Evolutionary conservation across 2,329 filamentous ascomycete genomes (phyloP).

Genomic region (Allantophomopsis cytisporea): DNA sequence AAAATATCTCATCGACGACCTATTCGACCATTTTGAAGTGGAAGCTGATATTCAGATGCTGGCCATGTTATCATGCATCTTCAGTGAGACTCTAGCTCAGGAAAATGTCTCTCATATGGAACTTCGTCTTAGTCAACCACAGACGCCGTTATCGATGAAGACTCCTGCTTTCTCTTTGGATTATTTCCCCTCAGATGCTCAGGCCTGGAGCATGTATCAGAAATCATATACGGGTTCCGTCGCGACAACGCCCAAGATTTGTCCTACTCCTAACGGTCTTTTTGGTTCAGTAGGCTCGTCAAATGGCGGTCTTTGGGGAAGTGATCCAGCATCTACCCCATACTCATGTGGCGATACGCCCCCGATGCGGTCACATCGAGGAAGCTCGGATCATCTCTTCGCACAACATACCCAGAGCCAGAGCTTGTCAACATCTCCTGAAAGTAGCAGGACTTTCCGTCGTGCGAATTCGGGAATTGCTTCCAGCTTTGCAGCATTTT

Average conservation of each 20-base stretch:
- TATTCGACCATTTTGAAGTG: slow-evolving; percentile 51
- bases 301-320: slow-evolving; percentile 31
- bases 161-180: slow-evolving; percentile 53
- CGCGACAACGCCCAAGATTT: slow-evolving; percentile 41
- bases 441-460: slow-evolving; percentile 32
- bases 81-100: slow-evolving; percentile 42
- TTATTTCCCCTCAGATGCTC: slow-evolving; percentile 47
- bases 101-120: slow-evolving; percentile 44
- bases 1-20: slow-evolving; percentile 41
- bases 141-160: slow-evolving; percentile 51
- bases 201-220: slow-evolving; percentile 35
- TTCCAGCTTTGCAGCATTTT: slow-evolving; percentile 40
- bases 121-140: slow-evolving; percentile 39
- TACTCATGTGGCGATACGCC: slow-evolving; percentile 51
- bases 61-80: slow-evolving; percentile 58
- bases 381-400: slow-evolving; percentile 27
- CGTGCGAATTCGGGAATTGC: slow-evolving; percentile 41
- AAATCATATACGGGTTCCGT: slow-evolving; percentile 39
- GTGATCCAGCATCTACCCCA: slow-evolving; percentile 40
- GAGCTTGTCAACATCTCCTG: slow-evolving; percentile 45
- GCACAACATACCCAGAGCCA: slow-evolving; percentile 31
- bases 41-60: slow-evolving; percentile 56
- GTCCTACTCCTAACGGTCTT: slow-evolving; percentile 38
- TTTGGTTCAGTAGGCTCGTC: slow-evolving; percentile 44
- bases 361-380: slow-evolving; percentile 31